These are phyloP conservation scores for Lipomyces chichibuensis DNA, from an alignment of 805 yeast genomes.

Conservation along the genomic window DNA sequence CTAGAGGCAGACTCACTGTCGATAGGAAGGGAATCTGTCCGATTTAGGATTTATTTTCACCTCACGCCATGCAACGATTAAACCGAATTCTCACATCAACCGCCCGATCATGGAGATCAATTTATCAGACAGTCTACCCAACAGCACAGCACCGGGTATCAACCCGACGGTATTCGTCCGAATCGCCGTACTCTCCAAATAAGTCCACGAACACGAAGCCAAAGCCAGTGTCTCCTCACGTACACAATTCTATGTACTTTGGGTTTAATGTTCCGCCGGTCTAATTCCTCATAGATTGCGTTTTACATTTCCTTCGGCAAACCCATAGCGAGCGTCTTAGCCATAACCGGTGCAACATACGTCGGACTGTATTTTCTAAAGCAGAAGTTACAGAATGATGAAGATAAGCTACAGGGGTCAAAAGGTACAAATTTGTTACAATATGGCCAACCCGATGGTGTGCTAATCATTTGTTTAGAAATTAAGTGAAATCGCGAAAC, in stretches of 20 bases:
- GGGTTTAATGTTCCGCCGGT: background rate
- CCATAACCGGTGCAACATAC: conserved; percentile 18
- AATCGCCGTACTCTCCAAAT: background rate
- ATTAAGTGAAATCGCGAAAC: no score
- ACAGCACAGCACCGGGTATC: background rate
- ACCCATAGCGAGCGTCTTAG: conserved; percentile 13
- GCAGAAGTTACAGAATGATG: conserved; percentile 11
- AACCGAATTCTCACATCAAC: background rate
- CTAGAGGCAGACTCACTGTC: no score
- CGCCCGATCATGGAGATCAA: background rate
- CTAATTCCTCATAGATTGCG: conserved; percentile 6
- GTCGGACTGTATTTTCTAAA: conserved; percentile 9
- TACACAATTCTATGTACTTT: background rate
- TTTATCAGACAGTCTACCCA: background rate
- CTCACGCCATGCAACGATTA: background rate
- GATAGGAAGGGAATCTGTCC: background rate
- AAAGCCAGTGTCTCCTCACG: conserved; percentile 16
- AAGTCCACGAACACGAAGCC: background rate
- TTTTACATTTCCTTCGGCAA: conserved; percentile 14
- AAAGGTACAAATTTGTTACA: background rate
- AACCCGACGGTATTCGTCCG: background rate
- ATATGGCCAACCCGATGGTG: background rate
- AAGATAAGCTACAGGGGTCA: conserved; percentile 1
- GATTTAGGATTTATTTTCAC: background rate
- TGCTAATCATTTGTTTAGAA: background rate